These are phyloP conservation scores for Sparassis latifolia DNA, from an alignment of 1,284 basidiomycete genomes.

Conservation along the genomic window DNA sequence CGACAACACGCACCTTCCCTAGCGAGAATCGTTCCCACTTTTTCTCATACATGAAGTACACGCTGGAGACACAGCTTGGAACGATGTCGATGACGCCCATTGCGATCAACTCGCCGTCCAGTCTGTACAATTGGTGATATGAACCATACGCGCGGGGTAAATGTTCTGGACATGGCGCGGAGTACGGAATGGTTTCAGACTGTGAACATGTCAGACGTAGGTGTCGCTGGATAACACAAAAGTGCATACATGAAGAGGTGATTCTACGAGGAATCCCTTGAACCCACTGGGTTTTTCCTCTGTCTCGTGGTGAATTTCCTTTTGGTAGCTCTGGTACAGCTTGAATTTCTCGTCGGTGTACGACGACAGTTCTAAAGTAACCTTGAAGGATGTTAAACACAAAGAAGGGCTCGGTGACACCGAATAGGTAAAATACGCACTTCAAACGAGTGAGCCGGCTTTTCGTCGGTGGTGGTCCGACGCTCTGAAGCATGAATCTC, in stretches of 20 bases:
- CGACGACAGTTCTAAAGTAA: constrained; percentile 66
- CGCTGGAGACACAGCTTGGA: constrained; percentile 85
- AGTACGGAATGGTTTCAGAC: constrained; percentile 56
- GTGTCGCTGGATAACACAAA: not conserved
- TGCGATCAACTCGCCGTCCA: constrained; percentile 81
- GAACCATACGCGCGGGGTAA: constrained; percentile 76
- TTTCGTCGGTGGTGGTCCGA: constrained; percentile 17
- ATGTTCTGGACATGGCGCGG: constrained; percentile 36
- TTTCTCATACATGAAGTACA: constrained; percentile 93
- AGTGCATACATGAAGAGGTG: constrained; percentile 43
- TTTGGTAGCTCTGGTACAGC: constrained; percentile 75
- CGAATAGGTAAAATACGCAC: constrained; percentile 27
- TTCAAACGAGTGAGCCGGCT: constrained; percentile 41
- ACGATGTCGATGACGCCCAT: constrained; percentile 91
- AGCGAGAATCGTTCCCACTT: constrained; percentile 71
- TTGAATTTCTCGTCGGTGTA: constrained; percentile 77
- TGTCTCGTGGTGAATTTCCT: constrained; percentile 67
- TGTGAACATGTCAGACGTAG: not conserved
- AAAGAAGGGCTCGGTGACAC: not conserved
- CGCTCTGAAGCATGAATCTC: constrained; percentile 44
- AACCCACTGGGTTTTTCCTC: constrained; percentile 53
- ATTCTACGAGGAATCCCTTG: constrained; percentile 72
- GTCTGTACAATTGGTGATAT: constrained; percentile 80
- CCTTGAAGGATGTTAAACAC: constrained; percentile 34
- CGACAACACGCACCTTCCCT: constrained; percentile 59